Conservation (phyloP, 352 stramenopile genomes). For the Phytophthora sp. region DNA sequence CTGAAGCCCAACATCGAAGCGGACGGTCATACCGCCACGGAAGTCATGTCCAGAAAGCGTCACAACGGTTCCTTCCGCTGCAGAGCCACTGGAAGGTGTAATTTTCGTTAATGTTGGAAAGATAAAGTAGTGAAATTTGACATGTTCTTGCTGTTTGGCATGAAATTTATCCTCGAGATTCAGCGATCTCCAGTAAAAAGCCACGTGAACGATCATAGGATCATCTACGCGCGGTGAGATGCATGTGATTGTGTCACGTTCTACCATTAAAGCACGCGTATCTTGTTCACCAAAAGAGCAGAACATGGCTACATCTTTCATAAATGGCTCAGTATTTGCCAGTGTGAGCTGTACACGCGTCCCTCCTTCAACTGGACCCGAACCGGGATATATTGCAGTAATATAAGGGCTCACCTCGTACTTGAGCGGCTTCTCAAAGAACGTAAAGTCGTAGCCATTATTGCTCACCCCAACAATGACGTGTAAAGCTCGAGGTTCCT, state of each 20-base stretch:
- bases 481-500: background rate
- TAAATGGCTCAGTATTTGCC: constrained; percentile 9
- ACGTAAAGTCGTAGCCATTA: constrained; percentile 50
- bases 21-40: constrained; percentile 26
- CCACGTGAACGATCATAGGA: constrained; percentile 15
- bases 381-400: constrained; percentile 29
- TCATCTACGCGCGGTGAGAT: constrained; percentile 18
- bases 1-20: constrained; percentile 27
- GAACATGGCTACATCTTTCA: constrained; percentile 18
- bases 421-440: constrained; percentile 8
- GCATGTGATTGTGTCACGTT: constrained; percentile 25
- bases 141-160: background rate
- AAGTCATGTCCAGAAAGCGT: constrained; percentile 39
- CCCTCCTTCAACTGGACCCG: constrained; percentile 38
- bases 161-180: constrained; percentile 30
- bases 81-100: constrained; percentile 24
- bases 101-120: constrained; percentile 29
- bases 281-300: constrained; percentile 49
- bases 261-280: constrained; percentile 23
- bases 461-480: constrained; percentile 40
- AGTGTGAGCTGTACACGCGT: constrained; percentile 40
- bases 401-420: constrained; percentile 34
- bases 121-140: constrained; percentile 38
- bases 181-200: constrained; percentile 36
- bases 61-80: constrained; percentile 31